phyloP scores from a whole-genome alignment of 1,284 basidiomycete genomes.

The Marasmius fiardii region DNA sequence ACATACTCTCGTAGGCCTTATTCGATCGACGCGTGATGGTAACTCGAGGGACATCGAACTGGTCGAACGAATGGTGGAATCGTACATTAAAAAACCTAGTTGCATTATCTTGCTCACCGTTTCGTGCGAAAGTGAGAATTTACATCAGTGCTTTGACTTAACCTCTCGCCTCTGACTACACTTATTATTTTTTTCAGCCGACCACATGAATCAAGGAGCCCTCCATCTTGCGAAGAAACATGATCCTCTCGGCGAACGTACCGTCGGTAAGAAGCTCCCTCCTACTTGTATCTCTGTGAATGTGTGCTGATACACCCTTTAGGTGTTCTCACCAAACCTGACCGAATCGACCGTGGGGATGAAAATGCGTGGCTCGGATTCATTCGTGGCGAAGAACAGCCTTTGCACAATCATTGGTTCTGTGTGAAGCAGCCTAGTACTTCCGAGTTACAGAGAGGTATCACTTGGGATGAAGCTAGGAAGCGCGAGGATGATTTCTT shows the following conservation, averaged over 20 bases:
- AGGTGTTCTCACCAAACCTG: slow-evolving; percentile 84
- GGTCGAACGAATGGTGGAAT: slow-evolving; percentile 54
- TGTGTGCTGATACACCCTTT: not conserved
- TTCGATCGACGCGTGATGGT: slow-evolving; percentile 52
- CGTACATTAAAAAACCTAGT: slow-evolving; percentile 60
- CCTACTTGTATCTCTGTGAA: not conserved
- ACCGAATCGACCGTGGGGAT: slow-evolving; percentile 63
- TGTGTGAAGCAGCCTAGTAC: slow-evolving; percentile 72
- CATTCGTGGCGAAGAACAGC: slow-evolving; percentile 50
- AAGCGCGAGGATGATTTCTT: slow-evolving; percentile 68
- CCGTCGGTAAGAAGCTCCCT: slow-evolving; percentile 52
- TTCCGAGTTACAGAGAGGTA: slow-evolving; percentile 46
- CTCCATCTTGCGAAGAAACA: slow-evolving; percentile 51
- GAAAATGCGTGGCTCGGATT: slow-evolving; percentile 58
- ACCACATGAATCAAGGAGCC: slow-evolving; percentile 74
- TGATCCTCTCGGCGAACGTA: slow-evolving; percentile 60
- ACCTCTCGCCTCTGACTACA: not conserved
- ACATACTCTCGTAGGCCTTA: slow-evolving; percentile 51
- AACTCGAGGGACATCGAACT: slow-evolving; percentile 56
- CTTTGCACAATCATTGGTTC: slow-evolving; percentile 65
- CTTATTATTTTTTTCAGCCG: slow-evolving; percentile 40
- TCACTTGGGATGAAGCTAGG: slow-evolving; percentile 60
- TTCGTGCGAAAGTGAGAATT: slow-evolving; percentile 63
- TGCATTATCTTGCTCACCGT: slow-evolving; percentile 71
- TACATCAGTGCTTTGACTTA: not conserved